A percentile compares a stretch with the other conserved stretches of the same genome.
These are phyloP conservation scores for Colletotrichum cordylinicola DNA, from an alignment of 2,329 filamentous ascomycete species.

Conservation along the genomic window DNA sequence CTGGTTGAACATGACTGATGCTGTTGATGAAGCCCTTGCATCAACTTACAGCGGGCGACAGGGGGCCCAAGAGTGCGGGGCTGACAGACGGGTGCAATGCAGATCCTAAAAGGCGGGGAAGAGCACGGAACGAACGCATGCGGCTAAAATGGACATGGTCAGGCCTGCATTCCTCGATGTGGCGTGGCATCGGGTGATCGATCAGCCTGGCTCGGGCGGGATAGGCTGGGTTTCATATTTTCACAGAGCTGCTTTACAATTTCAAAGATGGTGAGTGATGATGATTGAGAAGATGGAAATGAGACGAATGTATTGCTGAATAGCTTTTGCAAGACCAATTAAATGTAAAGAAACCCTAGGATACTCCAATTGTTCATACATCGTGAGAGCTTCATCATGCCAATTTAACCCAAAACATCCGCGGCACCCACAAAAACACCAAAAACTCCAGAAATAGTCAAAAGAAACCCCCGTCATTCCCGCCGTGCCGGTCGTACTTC, in stretches of 20 bases:
- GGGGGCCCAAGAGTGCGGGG: neutral
- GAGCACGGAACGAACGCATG: neutral
- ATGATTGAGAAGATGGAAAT: neutral
- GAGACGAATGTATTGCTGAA: neutral
- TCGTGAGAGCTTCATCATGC: neutral
- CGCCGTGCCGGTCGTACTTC: neutral
- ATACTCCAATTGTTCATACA: neutral
- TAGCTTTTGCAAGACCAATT: neutral
- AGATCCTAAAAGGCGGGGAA: neutral
- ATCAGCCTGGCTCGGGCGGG: neutral
- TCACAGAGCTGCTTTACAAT: neutral
- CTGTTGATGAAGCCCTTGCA: neutral
- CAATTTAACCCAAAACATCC: neutral
- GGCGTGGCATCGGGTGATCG: neutral
- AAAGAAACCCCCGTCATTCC: neutral
- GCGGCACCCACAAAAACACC: neutral
- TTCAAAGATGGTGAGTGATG: neutral
- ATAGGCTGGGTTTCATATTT: neutral
- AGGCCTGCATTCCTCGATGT: neutral
- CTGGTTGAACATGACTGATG: neutral
- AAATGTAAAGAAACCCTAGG: neutral
- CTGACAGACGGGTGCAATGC: neutral
- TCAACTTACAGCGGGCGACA: neutral
- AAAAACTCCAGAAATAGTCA: neutral
- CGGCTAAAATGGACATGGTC: neutral